A percentile compares a stretch with the other conserved stretches of the same genome.
Conservation (phyloP, 2,329 filamentous ascomycete genomes). For the Coniella lustricola region DNA sequence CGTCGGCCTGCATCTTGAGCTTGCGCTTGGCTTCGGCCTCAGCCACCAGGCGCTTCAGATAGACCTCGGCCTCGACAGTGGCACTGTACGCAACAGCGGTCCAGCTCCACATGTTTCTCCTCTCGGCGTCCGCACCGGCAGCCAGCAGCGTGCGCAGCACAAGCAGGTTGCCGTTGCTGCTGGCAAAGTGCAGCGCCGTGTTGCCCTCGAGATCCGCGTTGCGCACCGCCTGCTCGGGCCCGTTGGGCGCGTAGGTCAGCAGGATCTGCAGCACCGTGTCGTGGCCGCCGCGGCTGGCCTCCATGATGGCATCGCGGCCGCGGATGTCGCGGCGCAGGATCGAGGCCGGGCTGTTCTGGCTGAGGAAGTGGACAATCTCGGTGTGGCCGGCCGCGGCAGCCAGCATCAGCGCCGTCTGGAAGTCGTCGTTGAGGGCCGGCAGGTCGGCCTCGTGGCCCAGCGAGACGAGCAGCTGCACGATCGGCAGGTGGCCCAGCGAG, state of each 20-base stretch:
- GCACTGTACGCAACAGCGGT: conserved; percentile 77
- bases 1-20: conserved; percentile 30
- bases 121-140: conserved; percentile 68
- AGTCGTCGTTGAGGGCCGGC: conserved; percentile 69
- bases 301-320: conserved; percentile 68
- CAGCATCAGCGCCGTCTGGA: conserved; percentile 77
- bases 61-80: conserved; percentile 76
- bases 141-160: conserved; percentile 70
- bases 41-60: conserved; percentile 68
- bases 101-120: conserved; percentile 71
- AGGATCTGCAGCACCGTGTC: conserved; percentile 60
- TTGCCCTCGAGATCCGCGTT: conserved; percentile 67
- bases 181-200: conserved; percentile 80
- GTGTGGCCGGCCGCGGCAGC: conserved; percentile 64
- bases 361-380: conserved; percentile 66
- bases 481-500: conserved; percentile 60
- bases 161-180: conserved; percentile 71
- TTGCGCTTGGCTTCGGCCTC: conserved; percentile 60
- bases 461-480: conserved; percentile 64
- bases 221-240: conserved; percentile 45
- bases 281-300: conserved; percentile 52
- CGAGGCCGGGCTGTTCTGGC: conserved; percentile 53
- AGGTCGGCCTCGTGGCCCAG: conserved; percentile 62
- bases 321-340: conserved; percentile 59
- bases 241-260: conserved; percentile 52